Evolutionary conservation across 305 asterid genomes (phyloP).

Genomic region (Rubia peregrina): DNA sequence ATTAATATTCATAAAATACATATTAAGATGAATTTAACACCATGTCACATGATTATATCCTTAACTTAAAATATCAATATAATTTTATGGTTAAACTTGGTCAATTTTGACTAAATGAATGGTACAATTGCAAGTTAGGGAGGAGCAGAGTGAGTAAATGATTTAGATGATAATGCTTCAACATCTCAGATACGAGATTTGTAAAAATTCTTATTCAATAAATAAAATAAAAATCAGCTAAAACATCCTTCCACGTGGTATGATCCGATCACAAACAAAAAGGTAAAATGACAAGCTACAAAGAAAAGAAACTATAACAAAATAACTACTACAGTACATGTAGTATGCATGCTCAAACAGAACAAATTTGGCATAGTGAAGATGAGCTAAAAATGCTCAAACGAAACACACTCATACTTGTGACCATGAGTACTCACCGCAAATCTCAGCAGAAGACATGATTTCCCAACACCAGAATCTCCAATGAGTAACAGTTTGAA

Average conservation of each 20-base stretch:
- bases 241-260: not conserved
- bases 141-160: not conserved
- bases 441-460: conserved; percentile 37
- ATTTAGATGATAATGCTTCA: not conserved
- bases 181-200: not conserved
- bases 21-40: no score
- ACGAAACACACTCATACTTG: not conserved
- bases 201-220: not conserved
- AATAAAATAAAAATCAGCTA: not conserved
- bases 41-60: no score
- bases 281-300: no score
- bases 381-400: not conserved
- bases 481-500: conserved; percentile 37
- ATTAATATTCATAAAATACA: no score
- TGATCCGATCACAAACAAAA: not conserved
- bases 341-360: not conserved
- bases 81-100: no score
- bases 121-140: no score
- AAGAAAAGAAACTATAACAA: not conserved
- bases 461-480: conserved; percentile 42
- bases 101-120: no score
- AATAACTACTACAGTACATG: not conserved
- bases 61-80: no score
- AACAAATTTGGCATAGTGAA: not conserved
- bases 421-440: conserved; percentile 22